Conservation (phyloP, 805 yeast genomes). For the Ogataea nitratoaversa region DNA sequence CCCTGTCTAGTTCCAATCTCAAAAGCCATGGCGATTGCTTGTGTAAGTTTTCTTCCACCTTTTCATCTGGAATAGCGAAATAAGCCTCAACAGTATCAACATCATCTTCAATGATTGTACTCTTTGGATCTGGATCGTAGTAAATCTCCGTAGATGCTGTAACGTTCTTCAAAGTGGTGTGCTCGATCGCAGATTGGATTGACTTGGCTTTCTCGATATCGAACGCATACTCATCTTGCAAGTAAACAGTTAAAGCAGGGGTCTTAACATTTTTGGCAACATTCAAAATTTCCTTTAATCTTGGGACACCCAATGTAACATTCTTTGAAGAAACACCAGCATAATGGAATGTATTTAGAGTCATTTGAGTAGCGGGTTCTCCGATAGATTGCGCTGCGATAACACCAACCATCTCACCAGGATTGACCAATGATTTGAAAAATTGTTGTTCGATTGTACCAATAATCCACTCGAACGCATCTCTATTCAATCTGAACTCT, state of each 20-base stretch:
- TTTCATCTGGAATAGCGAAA: slow-evolving; percentile 96
- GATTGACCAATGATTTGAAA: slow-evolving; percentile 85
- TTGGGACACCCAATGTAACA: slow-evolving; percentile 95
- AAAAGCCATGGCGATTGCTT: slow-evolving; percentile 98
- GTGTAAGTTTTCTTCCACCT: slow-evolving; percentile 88
- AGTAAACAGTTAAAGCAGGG: slow-evolving; percentile 97
- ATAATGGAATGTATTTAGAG: slow-evolving; percentile 92
- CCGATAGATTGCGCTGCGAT: slow-evolving; percentile 98
- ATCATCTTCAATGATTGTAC: slow-evolving; percentile 96
- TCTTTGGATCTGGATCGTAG: slow-evolving; percentile 97
- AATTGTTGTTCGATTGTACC: slow-evolving; percentile 95
- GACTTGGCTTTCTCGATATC: slow-evolving; percentile 94
- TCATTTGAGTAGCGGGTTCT: slow-evolving; percentile 99
- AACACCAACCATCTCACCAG: slow-evolving; percentile 98
- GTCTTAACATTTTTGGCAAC: slow-evolving; percentile 98
- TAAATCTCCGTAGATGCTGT: slow-evolving; percentile 96
- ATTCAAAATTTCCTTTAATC: slow-evolving; percentile 94
- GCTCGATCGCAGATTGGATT: slow-evolving; percentile 95
- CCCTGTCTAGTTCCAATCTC: slow-evolving; percentile 96
- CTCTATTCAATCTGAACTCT: slow-evolving; percentile 78
- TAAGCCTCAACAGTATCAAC: slow-evolving; percentile 95
- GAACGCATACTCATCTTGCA: slow-evolving; percentile 71
- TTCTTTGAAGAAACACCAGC: slow-evolving; percentile 97
- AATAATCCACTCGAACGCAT: slow-evolving; percentile 92
- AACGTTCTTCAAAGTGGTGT: slow-evolving; percentile 89